A percentile compares a stretch with the other conserved stretches of the same genome.
Evolutionary conservation across 495 filamentous ascomycete species (phyloP).

Genomic region (Immersiella caudata): DNA sequence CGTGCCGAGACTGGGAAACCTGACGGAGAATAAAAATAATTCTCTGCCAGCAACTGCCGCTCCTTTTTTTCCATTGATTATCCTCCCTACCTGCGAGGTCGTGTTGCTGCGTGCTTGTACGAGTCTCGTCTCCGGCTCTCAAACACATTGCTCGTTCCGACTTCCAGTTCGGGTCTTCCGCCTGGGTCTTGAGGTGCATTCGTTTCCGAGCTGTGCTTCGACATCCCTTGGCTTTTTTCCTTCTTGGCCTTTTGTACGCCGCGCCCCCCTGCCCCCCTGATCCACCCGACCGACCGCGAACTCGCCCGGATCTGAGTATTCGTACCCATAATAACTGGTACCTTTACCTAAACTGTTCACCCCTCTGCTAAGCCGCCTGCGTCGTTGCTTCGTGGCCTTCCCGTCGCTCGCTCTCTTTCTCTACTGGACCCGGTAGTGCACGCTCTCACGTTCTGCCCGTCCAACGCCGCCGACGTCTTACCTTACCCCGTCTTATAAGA

Average conservation of each 20-base stretch:
- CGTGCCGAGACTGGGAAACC: conserved; percentile 21
- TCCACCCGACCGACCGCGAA: not conserved
- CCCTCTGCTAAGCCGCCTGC: not conserved
- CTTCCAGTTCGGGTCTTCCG: conserved; percentile 1
- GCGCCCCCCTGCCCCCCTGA: not conserved
- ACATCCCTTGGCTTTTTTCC: not conserved
- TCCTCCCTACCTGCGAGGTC: conserved; percentile 11
- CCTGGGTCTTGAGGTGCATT: not conserved
- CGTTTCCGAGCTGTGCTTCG: conserved; percentile 7
- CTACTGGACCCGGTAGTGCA: not conserved
- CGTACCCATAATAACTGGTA: not conserved
- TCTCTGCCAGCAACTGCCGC: conserved; percentile 32
- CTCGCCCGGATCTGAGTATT: not conserved
- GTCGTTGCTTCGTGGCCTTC: not conserved
- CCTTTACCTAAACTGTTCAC: not conserved
- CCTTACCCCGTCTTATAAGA: not conserved
- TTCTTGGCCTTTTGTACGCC: not conserved
- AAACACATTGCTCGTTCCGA: conserved; percentile 5
- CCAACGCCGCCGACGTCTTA: not conserved
- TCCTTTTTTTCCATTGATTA: conserved; percentile 14
- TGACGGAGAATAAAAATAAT: conserved; percentile 39
- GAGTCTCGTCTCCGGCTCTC: conserved; percentile 9
- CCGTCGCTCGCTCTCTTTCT: not conserved
- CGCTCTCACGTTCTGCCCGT: not conserved
- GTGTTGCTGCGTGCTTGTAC: conserved; percentile 8